These are phyloP conservation scores for Ligustrum vulgare DNA, from an alignment of 257 asterid genomes.

Conservation along the genomic window DNA sequence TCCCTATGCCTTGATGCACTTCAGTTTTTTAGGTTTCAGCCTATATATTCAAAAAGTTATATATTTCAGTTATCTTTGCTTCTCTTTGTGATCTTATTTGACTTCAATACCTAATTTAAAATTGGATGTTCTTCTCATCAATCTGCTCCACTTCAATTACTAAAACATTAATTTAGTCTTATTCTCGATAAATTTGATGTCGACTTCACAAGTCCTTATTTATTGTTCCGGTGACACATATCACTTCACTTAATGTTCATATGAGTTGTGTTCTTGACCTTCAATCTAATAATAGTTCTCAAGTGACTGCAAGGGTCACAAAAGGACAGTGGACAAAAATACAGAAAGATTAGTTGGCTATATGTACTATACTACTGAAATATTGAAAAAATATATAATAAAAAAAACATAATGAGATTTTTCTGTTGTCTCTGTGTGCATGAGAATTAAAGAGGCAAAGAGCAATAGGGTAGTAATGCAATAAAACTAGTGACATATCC, in stretches of 20 bases:
- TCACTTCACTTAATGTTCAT: not conserved
- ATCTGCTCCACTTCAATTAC: slow-evolving; percentile 16
- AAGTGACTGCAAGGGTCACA: slow-evolving; percentile 15
- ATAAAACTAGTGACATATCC: slow-evolving; percentile 30
- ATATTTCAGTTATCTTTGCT: not conserved
- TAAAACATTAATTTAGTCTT: not conserved
- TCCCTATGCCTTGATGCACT: not conserved
- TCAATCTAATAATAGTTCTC: slow-evolving; percentile 23
- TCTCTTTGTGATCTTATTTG: not conserved
- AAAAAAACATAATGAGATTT: slow-evolving; percentile 13
- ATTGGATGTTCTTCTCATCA: slow-evolving; percentile 20
- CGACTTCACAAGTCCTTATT: not conserved
- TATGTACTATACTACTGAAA: slow-evolving; percentile 27
- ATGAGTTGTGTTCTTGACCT: slow-evolving; percentile 12
- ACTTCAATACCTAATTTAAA: not conserved
- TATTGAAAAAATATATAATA: not conserved
- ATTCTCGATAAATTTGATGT: not conserved
- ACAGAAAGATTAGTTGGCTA: slow-evolving; percentile 40
- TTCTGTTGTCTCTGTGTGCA: slow-evolving; percentile 34
- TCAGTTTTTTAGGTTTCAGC: not conserved
- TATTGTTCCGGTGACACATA: too few relatives aligned
- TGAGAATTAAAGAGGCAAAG: slow-evolving; percentile 26
- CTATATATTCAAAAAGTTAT: not conserved
- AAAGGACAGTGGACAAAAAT: slow-evolving; percentile 27
- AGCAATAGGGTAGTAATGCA: slow-evolving; percentile 24